Conservation (phyloP, 2,329 filamentous ascomycete genomes). For the Ceratocystis alfenasii region DNA sequence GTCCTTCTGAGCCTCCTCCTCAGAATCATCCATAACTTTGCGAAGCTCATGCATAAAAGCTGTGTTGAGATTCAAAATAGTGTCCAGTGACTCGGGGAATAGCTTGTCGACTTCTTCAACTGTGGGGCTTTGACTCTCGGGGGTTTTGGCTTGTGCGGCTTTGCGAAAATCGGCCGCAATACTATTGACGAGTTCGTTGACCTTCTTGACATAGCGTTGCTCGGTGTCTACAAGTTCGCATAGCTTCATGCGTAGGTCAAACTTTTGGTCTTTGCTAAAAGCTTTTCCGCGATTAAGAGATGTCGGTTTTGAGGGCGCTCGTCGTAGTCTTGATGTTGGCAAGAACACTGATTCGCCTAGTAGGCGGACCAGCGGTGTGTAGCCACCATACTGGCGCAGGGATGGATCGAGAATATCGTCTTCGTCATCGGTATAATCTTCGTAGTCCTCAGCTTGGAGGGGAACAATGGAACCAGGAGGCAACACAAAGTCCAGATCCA, state of each 20-base stretch:
- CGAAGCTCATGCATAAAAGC: constrained; percentile 67
- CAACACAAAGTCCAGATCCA: constrained; percentile 78
- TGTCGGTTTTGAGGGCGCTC: constrained; percentile 77
- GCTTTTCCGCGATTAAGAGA: constrained; percentile 65
- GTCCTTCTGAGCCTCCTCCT: constrained; percentile 65
- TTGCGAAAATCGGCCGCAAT: constrained; percentile 70
- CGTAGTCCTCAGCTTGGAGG: constrained; percentile 46
- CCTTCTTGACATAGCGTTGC: constrained; percentile 80
- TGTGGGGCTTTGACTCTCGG: constrained; percentile 57
- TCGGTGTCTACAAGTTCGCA: constrained; percentile 86
- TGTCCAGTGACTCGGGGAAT: constrained; percentile 69
- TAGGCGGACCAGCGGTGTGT: constrained; percentile 62
- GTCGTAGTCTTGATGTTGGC: constrained; percentile 70
- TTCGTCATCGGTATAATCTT: constrained; percentile 49
- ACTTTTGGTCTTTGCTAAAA: constrained; percentile 71
- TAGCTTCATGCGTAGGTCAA: constrained; percentile 76
- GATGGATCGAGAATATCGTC: constrained; percentile 55
- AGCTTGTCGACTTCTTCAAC: constrained; percentile 60
- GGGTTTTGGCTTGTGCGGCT: constrained; percentile 47
- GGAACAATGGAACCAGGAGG: constrained; percentile 66
- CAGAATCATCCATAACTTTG: constrained; percentile 66
- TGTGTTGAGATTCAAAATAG: constrained; percentile 71
- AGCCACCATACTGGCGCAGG: constrained; percentile 60
- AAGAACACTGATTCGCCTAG: constrained; percentile 79
- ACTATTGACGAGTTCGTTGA: constrained; percentile 69